Evolutionary conservation across 768 basidiomycete species (phyloP).

Genomic region (Lactarius psammicola): DNA sequence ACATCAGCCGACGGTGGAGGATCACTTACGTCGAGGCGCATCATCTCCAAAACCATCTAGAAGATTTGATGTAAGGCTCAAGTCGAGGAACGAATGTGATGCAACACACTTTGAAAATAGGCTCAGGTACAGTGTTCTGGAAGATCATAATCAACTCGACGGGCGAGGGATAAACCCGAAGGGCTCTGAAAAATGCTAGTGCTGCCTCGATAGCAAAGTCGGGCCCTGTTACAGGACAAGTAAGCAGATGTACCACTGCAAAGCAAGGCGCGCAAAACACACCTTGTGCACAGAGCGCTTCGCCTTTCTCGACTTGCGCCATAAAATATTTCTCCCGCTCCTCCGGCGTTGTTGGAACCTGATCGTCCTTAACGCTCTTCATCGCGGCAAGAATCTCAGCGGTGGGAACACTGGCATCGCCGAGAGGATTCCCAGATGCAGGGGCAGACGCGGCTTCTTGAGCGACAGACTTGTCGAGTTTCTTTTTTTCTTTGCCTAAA

Average conservation of each 20-base stretch:
- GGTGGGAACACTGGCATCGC: constrained; percentile 39
- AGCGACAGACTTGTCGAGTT: constrained; percentile 65
- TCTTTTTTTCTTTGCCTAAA: constrained; percentile 90
- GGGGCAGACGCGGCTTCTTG: constrained; percentile 4
- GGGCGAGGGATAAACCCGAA: constrained; percentile 92
- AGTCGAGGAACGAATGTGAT: neutral
- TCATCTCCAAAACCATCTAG: constrained; percentile 78
- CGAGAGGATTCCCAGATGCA: constrained; percentile 34
- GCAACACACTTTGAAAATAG: constrained; percentile 68
- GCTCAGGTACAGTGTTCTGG: constrained; percentile 81
- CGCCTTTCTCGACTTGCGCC: constrained; percentile 83
- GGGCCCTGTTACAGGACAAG: constrained; percentile 53
- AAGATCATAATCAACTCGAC: constrained; percentile 94
- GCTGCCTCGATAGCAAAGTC: constrained; percentile 77
- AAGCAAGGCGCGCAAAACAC: constrained; percentile 28
- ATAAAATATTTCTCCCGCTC: constrained; percentile 90
- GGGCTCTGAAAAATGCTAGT: constrained; percentile 87
- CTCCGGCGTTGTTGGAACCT: constrained; percentile 62
- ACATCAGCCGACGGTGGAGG: constrained; percentile 43
- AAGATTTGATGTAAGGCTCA: constrained; percentile 9
- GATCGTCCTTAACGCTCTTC: constrained; percentile 65
- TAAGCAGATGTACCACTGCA: neutral
- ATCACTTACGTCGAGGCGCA: constrained; percentile 84
- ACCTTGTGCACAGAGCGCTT: constrained; percentile 79
- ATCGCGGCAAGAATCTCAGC: constrained; percentile 64